phyloP scores from a whole-genome alignment of 306 rosid genomes.

The Acacia melanoxylon region DNA sequence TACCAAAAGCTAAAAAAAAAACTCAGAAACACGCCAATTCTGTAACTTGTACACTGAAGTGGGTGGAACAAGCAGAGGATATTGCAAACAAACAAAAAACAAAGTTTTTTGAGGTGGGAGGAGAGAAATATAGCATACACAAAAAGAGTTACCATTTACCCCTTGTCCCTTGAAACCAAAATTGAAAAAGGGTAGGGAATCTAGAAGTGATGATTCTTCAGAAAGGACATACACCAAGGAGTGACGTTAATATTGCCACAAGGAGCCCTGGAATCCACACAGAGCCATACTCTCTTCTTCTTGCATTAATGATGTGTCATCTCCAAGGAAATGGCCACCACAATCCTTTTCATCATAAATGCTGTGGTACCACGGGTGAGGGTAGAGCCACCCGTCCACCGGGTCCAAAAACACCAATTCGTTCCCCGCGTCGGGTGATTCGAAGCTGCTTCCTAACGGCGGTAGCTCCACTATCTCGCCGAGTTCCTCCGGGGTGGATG shows the following conservation, averaged over 20 bases:
- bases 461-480: constrained; percentile 81
- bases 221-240: not conserved
- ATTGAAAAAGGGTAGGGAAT: constrained; percentile 3
- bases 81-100: not conserved
- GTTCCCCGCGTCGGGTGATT: constrained; percentile 38
- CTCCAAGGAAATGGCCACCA: constrained; percentile 31
- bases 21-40: not conserved
- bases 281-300: constrained; percentile 43
- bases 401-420: constrained; percentile 60
- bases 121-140: not conserved
- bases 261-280: constrained; percentile 34
- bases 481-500: constrained; percentile 62
- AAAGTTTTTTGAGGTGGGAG: not conserved
- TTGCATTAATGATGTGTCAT: constrained; percentile 37
- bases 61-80: not conserved
- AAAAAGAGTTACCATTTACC: not conserved
- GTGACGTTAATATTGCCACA: constrained; percentile 37
- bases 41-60: constrained; percentile 3
- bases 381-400: constrained; percentile 46
- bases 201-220: not conserved
- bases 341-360: constrained; percentile 34
- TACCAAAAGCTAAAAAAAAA: not conserved
- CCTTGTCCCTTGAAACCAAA: constrained; percentile 31
- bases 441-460: constrained; percentile 44
- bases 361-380: constrained; percentile 51